Percentiles rank a stretch among this genome's conserved stretches.
Evolutionary conservation across 192 early-diverging fungal genomes (phyloP).

Genomic region (Mortierella alpina): DNA sequence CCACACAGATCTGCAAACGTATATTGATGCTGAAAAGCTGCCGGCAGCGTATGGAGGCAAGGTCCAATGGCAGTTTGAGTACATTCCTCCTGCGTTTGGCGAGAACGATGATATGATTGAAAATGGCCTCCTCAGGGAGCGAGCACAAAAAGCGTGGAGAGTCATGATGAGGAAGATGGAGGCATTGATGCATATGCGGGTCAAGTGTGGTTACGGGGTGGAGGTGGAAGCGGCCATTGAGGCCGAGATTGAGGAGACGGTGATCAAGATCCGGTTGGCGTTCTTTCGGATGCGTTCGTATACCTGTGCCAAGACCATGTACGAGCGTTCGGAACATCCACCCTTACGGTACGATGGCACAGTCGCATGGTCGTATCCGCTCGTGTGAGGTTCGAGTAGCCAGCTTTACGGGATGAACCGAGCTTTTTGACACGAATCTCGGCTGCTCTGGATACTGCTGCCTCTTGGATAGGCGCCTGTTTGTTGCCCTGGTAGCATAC

Average conservation of each 20-base stretch:
- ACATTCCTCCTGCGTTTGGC: constrained; percentile 20
- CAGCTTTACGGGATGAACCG: no score
- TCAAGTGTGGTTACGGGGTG: constrained; percentile 40
- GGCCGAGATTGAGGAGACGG: constrained; percentile 35
- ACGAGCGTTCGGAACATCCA: constrained; percentile 36
- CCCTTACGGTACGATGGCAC: no score
- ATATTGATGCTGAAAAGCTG: constrained; percentile 67
- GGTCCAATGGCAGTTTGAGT: constrained; percentile 60
- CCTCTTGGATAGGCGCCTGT: no score
- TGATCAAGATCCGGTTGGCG: constrained; percentile 48
- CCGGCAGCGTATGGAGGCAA: constrained; percentile 66
- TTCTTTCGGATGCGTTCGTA: constrained; percentile 57
- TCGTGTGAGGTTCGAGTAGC: no score
- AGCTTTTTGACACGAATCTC: no score
- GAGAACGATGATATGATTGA: constrained; percentile 55
- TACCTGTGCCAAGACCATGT: constrained; percentile 13
- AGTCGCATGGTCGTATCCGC: no score
- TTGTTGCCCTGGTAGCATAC: no score
- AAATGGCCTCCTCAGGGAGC: constrained; percentile 30
- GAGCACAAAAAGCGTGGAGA: constrained; percentile 23
- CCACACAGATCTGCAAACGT: constrained; percentile 66
- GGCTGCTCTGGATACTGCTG: no score
- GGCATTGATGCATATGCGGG: constrained; percentile 56
- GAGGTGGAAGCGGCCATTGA: constrained; percentile 35
- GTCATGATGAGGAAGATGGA: constrained; percentile 56